Conservation (phyloP, 352 stramenopile genomes). For the Pythium chondricola region DNA sequence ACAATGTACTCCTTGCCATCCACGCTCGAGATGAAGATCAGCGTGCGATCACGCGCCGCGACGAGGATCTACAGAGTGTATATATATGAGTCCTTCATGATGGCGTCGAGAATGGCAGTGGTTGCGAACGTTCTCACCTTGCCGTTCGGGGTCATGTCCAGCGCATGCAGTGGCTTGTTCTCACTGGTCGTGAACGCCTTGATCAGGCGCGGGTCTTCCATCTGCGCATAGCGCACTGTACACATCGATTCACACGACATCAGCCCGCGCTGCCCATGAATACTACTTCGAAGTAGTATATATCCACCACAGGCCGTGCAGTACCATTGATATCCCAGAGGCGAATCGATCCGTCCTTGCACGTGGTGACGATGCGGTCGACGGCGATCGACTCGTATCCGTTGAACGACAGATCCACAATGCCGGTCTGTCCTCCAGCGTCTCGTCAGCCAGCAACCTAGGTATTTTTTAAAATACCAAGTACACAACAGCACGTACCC, state of each 20-base stretch:
- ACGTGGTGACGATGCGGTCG: constrained; percentile 68
- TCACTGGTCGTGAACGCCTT: constrained; percentile 52
- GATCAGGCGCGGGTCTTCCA: constrained; percentile 72
- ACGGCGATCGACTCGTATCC: constrained; percentile 64
- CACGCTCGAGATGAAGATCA: constrained; percentile 52
- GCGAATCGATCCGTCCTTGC: constrained; percentile 69
- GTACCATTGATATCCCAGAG: constrained; percentile 80
- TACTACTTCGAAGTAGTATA: no score
- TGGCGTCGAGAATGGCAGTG: not conserved
- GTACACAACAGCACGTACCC: constrained; percentile 25
- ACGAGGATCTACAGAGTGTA: constrained; percentile 37
- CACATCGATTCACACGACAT: no score
- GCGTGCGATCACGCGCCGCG: constrained; percentile 38
- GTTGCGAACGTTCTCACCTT: constrained; percentile 32
- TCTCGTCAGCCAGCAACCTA: no score
- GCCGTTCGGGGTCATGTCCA: constrained; percentile 59
- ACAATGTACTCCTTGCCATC: constrained; percentile 40
- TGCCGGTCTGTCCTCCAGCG: constrained; percentile 60
- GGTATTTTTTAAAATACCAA: not conserved
- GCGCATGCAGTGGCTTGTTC: constrained; percentile 42
- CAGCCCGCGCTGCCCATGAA: not conserved
- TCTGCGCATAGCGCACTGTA: constrained; percentile 69
- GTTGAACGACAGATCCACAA: constrained; percentile 73
- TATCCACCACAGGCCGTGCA: no score
- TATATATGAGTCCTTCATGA: not conserved